Evolutionary conservation across 78 protist species (phyloP).

Genomic region (Emiliania huxleyi): DNA sequence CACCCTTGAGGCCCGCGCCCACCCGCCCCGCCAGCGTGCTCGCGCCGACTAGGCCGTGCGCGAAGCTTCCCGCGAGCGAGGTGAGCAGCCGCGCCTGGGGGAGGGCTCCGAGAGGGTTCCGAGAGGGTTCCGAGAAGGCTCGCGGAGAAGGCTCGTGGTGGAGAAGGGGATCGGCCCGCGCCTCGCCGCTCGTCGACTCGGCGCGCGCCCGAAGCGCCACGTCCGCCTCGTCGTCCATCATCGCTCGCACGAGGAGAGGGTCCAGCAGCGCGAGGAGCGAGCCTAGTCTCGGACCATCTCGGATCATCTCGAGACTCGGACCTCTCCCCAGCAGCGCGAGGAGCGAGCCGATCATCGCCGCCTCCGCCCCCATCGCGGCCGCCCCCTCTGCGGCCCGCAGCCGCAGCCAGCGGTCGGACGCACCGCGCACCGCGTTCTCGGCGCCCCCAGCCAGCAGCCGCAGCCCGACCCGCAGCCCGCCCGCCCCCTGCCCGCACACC

Average conservation of each 20-base stretch:
- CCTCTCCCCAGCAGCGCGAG: background rate
- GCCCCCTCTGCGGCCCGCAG: background rate
- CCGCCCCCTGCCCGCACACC: too few species aligned
- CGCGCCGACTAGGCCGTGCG: background rate
- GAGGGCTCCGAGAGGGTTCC: too few species aligned
- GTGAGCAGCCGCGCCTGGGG: background rate
- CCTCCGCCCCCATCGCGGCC: background rate
- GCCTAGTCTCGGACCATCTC: too few species aligned
- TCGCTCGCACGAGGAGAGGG: background rate
- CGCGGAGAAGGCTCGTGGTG: too few species aligned
- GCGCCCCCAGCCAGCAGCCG: too few species aligned
- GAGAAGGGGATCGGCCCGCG: too few species aligned
- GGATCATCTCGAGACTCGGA: too few species aligned
- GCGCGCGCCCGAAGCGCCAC: background rate
- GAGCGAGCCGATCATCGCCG: background rate
- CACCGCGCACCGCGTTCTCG: too few species aligned
- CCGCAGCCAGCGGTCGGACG: background rate
- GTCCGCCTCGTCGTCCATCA: conserved; percentile 7
- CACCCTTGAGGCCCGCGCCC: background rate
- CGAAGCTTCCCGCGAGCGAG: background rate
- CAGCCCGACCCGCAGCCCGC: too few species aligned
- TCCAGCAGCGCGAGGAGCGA: background rate
- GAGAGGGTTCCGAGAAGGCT: too few species aligned
- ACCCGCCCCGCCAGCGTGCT: background rate
- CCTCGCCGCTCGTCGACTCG: background rate